A percentile compares a stretch with the other conserved stretches of the same genome.
phyloP scores from a whole-genome alignment of 2,329 filamentous ascomycete species.

The Juglanconis oblonga region DNA sequence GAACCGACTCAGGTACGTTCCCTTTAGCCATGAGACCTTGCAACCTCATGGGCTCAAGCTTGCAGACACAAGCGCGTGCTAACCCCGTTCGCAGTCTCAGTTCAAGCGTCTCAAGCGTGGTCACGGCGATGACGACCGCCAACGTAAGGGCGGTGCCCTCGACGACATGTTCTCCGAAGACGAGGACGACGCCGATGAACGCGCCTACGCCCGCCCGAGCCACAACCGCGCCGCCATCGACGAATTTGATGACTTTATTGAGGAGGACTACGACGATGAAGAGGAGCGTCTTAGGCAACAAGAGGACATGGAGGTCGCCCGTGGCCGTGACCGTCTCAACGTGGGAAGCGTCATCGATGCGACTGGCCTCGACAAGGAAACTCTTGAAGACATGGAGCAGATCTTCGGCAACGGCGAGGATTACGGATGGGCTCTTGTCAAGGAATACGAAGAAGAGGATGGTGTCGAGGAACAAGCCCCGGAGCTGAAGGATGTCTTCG shows the following conservation, averaged over 20 bases:
- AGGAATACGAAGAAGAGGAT: conserved; percentile 83
- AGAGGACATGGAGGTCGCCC: conserved; percentile 85
- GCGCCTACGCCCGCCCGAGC: conserved; percentile 47
- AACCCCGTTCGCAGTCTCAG: conserved; percentile 60
- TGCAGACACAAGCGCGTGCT: neutral
- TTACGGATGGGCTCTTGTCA: conserved; percentile 88
- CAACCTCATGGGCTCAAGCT: neutral
- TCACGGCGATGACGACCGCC: conserved; percentile 70
- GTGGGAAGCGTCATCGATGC: conserved; percentile 71
- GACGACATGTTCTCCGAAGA: conserved; percentile 96
- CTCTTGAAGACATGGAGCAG: conserved; percentile 90
- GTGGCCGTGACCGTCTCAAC: conserved; percentile 60
- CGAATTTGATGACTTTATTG: conserved; percentile 94
- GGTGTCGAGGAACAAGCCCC: conserved; percentile 76
- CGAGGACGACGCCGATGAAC: conserved; percentile 70
- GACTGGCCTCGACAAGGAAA: conserved; percentile 84
- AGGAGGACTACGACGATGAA: conserved; percentile 90
- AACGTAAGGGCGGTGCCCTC: conserved; percentile 66
- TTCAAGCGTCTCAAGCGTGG: conserved; percentile 97
- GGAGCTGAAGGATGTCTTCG: conserved; percentile 96
- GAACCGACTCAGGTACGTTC: conserved; percentile 29
- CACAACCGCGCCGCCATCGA: conserved; percentile 61
- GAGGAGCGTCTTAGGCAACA: conserved; percentile 70
- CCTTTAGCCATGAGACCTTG: neutral
- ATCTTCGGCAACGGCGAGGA: conserved; percentile 96